Evolutionary conservation across 1,139 yeast species (phyloP).

Genomic region (Lodderomyces parapsilosis): DNA sequence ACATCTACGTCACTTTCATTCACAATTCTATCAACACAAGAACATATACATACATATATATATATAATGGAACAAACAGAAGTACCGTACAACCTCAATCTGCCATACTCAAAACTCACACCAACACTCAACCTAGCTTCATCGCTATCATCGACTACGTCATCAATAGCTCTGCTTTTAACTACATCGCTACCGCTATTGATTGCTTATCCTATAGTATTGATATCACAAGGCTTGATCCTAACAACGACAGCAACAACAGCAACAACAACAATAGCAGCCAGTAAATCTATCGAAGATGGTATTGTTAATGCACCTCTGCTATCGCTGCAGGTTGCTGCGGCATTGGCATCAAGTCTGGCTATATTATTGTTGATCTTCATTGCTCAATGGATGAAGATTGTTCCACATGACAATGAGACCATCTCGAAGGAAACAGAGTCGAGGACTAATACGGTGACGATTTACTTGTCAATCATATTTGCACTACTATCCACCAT

Average conservation of each 20-base stretch:
- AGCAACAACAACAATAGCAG: neutral
- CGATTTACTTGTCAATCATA: neutral
- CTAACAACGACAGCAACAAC: neutral
- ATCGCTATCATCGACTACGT: neutral
- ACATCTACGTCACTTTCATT: too few species aligned
- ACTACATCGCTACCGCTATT: constrained; percentile 29
- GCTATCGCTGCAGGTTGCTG: neutral
- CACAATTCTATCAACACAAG: too few species aligned
- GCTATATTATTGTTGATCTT: neutral
- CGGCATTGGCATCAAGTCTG: neutral
- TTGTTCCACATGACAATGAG: neutral
- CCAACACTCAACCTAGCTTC: neutral
- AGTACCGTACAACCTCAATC: neutral
- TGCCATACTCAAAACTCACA: neutral
- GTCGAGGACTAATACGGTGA: neutral
- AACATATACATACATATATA: too few species aligned
- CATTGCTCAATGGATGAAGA: neutral
- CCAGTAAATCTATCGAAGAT: neutral
- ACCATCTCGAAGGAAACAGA: neutral
- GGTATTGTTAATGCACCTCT: neutral
- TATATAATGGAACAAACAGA: neutral
- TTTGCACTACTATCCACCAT: neutral
- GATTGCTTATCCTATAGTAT: constrained; percentile 26
- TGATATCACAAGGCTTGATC: constrained; percentile 20
- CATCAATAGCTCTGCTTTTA: neutral